Base-by-base conservation (phyloP, 176 grass and related monocot genomes). In the Otatea glauca region DNA sequence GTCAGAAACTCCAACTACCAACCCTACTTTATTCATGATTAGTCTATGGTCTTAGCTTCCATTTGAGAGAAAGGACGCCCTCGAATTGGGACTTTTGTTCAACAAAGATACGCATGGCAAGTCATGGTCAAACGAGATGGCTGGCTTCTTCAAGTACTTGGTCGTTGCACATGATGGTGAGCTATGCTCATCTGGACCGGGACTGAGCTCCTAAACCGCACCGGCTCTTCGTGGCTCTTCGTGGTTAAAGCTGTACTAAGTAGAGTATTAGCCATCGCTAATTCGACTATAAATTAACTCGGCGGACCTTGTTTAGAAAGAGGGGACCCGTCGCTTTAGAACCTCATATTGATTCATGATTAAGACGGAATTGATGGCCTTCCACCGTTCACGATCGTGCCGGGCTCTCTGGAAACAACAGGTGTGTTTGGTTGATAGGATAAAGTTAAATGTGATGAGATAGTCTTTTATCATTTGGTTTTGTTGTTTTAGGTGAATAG, bases 71-170 rank as follows among this genome's bases (percentile, higher is more conserved):
- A 6, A 63, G 16, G 44, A 69, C 37, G 34, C n/a, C 67, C 44
- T 14, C 73, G 32, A 44, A 18, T 2, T 11, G 35, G 12, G 45
- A 38, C 45, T 78, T 84, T 13, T 37, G 20, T 47, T 88, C 45
- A 16, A 67, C 45, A 20, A 48, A 79, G 44, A 10, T 7, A 70
- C 23, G 70, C 49, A 54, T 71, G 8, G 0, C 13, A 25, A 5
- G 64, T 65, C 55, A 27, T 1, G 56, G 72, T 77, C 88, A 86
- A 65, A 86, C 43, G 13, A 56, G 78, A 89, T 75, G 83, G 78
- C 72, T 86, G 76, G 70, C 60, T 23, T 15, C 45, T 17, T 25
- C 18, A 5, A 11, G 44, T 18, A 23, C 39, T 25, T 54, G 74
- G 82, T 84, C 44, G 61, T 20, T 1, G 69, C 17, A 5, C 63